Evolutionary conservation across 257 asterid genomes (phyloP), one percentile per base, ranked within the genome.

Genomic region (Ophiorrhiza pumila): DNA sequence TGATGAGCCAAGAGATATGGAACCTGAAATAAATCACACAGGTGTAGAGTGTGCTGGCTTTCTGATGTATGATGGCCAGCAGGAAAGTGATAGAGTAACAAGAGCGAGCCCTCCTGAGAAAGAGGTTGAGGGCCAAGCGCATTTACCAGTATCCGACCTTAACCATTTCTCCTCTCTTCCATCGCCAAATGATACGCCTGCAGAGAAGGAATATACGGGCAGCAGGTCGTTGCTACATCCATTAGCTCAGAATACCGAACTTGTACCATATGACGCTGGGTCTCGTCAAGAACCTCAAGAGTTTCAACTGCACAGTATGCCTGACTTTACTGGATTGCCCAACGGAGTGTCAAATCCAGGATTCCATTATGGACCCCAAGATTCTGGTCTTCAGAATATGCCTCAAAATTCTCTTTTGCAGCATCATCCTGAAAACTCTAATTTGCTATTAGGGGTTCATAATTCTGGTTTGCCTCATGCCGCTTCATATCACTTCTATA

Each of bases 391-490:
- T 34, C 82, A 75, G 15, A 67, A 61, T 55, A 66, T 76, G 62
- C 69, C 77, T 66, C 80, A 68, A 67, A 74, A 52, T 79, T 73
- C 85, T 52, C 65, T 32, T 1, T 65, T 83, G 85, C 88, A 82
- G 31, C 74, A 73, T 37, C 79, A 77, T 72, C 79, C 76, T 37
- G 86, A 76, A 71, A 80, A 68, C 74, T 68, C 85, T 39, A 65
- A 41, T 41, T 59, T 81, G 67, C 73, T 70, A 69, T 75, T 59
- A 8, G 80, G 68, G 70, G 58, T 79, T 79, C 77, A 60, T 72
- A 76, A 77, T 79, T 78, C 80, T 8, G 83, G 68, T 67, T 42
- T 85, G 63, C 79, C 80, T 72, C 83, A 78, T 25, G 79, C 75
- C 59, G 58, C 84, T 46, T 35, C 76, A 32, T 80, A 83, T 79